Percentiles rank a stretch among this genome's conserved stretches.
Conservation (phyloP, 2,329 filamentous ascomycete species). For the Aspergillus ochraceoroseus region DNA sequence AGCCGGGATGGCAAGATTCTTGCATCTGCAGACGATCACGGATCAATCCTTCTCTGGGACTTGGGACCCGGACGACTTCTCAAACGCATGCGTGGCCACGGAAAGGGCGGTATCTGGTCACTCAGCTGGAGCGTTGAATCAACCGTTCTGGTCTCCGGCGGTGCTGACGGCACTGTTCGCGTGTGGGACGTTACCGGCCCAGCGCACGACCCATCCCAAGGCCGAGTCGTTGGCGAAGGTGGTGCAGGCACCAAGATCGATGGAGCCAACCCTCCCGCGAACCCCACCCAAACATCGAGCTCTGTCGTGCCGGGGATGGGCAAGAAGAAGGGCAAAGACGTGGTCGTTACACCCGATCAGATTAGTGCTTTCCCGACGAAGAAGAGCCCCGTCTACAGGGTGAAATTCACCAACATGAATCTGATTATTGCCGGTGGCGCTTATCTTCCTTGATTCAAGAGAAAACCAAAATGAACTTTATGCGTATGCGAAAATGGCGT, state of each 20-base stretch:
- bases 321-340: constrained; percentile 80
- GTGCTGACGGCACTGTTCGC: constrained; percentile 85
- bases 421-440: constrained; percentile 78
- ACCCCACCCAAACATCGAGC: constrained; percentile 43
- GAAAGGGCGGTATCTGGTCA: constrained; percentile 88
- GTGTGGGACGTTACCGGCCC: constrained; percentile 85
- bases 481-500: constrained; percentile 17
- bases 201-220: constrained; percentile 55
- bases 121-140: constrained; percentile 92
- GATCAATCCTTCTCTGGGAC: constrained; percentile 93
- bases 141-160: constrained; percentile 80
- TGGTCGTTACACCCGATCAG: constrained; percentile 84
- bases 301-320: constrained; percentile 41
- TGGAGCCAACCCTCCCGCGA: constrained; percentile 47
- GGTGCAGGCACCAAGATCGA: constrained; percentile 49
- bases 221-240: constrained; percentile 49
- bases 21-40: constrained; percentile 83
- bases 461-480: constrained; percentile 2
- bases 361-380: constrained; percentile 94
- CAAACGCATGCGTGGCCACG: constrained; percentile 91
- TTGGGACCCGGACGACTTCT: constrained; percentile 77
- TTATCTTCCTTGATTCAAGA: constrained; percentile 49
- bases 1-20: constrained; percentile 82
- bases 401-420: constrained; percentile 93
- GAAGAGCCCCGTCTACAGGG: constrained; percentile 90